Evolutionary conservation across 116 monocot genomes (phyloP).

Genomic region (Iris pallida): DNA sequence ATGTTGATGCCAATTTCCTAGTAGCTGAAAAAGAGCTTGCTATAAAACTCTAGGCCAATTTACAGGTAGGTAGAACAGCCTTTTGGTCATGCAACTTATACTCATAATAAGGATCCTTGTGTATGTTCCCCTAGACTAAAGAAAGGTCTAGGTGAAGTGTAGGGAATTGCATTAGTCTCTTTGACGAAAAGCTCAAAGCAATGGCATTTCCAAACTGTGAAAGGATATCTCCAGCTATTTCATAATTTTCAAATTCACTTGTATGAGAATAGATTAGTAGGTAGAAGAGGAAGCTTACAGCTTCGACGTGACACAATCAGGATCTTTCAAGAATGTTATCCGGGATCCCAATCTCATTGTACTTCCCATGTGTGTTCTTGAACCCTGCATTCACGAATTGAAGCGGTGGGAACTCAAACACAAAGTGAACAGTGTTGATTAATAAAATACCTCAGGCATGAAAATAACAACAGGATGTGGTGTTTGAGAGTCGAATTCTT

Average conservation of each 20-base stretch:
- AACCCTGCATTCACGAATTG: conserved; percentile 34
- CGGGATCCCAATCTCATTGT: conserved; percentile 67
- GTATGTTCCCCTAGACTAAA: too few relatives aligned
- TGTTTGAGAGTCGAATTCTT: conserved; percentile 54
- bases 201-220: too few relatives aligned
- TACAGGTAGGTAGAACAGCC: too few relatives aligned
- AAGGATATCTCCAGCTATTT: too few relatives aligned
- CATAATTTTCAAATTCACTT: background rate
- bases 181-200: too few relatives aligned
- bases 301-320: conserved; percentile 53
- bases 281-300: conserved; percentile 28
- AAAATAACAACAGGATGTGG: conserved; percentile 48
- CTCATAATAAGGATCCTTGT: too few relatives aligned
- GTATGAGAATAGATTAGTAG: background rate
- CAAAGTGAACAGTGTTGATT: background rate
- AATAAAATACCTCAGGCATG: conserved; percentile 64
- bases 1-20: too few relatives aligned
- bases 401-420: background rate
- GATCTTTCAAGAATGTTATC: conserved; percentile 42
- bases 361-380: conserved; percentile 71
- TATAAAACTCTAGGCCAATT: too few relatives aligned
- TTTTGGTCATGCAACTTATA: too few relatives aligned
- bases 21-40: too few relatives aligned
- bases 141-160: too few relatives aligned
- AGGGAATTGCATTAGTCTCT: too few relatives aligned